Evolutionary conservation across 257 asterid species (phyloP).

Genomic region (Solanum commersonii): DNA sequence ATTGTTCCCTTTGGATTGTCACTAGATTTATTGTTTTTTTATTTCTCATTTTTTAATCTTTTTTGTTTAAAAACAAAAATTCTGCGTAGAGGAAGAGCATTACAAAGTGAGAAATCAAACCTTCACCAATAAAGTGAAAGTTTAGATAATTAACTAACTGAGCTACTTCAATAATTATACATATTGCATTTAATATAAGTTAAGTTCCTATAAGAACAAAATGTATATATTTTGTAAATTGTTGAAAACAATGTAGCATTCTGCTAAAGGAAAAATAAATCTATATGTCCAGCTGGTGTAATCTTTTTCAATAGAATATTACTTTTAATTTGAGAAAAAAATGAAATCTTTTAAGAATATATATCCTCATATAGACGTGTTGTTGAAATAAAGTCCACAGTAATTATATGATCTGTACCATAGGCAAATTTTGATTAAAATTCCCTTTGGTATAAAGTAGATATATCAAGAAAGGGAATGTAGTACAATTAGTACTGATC

Average conservation of each 20-base stretch:
- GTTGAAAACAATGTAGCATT: neutral
- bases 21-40: neutral
- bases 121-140: neutral
- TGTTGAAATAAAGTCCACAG: neutral
- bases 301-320: neutral
- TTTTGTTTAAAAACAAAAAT: no score
- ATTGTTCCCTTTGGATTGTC: neutral
- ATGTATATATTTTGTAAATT: neutral
- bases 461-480: neutral
- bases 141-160: no score
- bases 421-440: neutral
- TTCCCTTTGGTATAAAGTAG: neutral
- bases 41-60: neutral
- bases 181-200: neutral
- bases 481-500: neutral
- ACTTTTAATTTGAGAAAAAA: neutral
- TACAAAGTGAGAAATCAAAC: neutral
- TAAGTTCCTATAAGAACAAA: neutral
- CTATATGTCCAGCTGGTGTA: neutral
- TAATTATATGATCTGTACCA: neutral
- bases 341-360: neutral
- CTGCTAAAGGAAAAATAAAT: neutral
- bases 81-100: no score
- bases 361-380: neutral
- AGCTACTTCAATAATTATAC: neutral